Conservation (phyloP, 108 stramenopile species). For the Cyclotella baltica region DNA sequence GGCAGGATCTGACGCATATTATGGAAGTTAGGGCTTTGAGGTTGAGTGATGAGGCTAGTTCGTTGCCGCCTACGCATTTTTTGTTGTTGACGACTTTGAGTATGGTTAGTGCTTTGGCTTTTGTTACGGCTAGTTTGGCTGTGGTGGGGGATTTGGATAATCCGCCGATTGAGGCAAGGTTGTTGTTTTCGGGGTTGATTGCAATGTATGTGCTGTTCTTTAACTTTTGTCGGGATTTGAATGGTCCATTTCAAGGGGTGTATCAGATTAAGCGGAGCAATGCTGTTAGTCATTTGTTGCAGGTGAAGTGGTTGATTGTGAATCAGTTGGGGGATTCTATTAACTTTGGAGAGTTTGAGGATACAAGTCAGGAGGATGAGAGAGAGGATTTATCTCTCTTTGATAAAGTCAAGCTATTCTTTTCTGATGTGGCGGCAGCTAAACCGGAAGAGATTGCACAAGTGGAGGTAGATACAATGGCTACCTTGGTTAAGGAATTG, state of each 20-base stretch:
- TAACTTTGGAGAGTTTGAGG: slow-evolving; percentile 10
- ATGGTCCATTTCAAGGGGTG: slow-evolving; percentile 44
- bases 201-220: slow-evolving; percentile 37
- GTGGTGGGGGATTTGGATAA: slow-evolving; percentile 45
- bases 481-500: slow-evolving; percentile 1
- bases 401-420: slow-evolving; percentile 6
- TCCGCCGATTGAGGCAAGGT: slow-evolving; percentile 25
- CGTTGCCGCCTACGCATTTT: slow-evolving; percentile 72
- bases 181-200: slow-evolving; percentile 35
- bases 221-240: slow-evolving; percentile 44
- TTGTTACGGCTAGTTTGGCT: slow-evolving; percentile 29
- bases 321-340: slow-evolving; percentile 40
- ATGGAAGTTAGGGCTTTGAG: slow-evolving; percentile 54
- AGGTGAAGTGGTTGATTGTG: slow-evolving; percentile 66
- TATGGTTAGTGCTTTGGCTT: slow-evolving; percentile 56
- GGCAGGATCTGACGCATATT: slow-evolving; percentile 55
- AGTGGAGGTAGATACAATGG: slow-evolving; percentile 4
- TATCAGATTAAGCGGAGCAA: slow-evolving; percentile 59
- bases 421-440: not conserved
- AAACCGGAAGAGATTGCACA: not conserved
- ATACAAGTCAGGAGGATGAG: not conserved
- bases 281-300: slow-evolving; percentile 63
- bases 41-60: slow-evolving; percentile 63
- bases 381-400: not conserved
- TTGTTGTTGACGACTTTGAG: slow-evolving; percentile 52